Conservation (phyloP, 176 grass and related monocot species). For the Urochloa ruziziensis region DNA sequence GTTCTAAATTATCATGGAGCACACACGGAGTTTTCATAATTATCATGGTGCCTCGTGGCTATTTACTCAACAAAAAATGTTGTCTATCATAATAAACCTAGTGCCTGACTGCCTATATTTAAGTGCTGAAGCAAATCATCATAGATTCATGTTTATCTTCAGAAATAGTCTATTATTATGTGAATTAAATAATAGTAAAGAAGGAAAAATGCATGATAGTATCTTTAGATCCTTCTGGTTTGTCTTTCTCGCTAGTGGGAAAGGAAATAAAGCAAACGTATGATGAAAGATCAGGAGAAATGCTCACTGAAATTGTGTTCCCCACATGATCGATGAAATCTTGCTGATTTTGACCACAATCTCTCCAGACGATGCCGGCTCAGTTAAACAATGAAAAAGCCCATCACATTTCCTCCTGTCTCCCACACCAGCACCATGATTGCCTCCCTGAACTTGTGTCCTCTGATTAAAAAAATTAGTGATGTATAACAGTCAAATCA, state of each 20-base stretch:
- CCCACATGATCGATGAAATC: conserved; percentile 36
- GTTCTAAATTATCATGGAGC: neutral
- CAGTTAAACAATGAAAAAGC: conserved; percentile 23
- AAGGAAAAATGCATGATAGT: neutral
- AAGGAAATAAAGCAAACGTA: conserved; percentile 31
- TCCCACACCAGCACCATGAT: conserved; percentile 31
- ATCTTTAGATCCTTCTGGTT: conserved; percentile 16
- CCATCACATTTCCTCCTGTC: conserved; percentile 21
- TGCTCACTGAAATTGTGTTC: conserved; percentile 40
- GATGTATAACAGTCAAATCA: neutral
- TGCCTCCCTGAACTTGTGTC: conserved; percentile 26
- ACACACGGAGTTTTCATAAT: neutral
- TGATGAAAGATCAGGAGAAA: conserved; percentile 40
- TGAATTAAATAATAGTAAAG: neutral
- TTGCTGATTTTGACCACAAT: conserved; percentile 32
- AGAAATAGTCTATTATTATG: neutral
- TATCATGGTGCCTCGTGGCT: neutral
- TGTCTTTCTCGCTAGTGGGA: conserved; percentile 25
- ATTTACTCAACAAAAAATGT: neutral
- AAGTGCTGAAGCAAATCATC: neutral
- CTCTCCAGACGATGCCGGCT: conserved; percentile 1
- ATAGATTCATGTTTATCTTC: neutral
- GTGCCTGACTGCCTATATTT: neutral
- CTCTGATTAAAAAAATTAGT: conserved; percentile 12
- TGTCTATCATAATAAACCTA: neutral